Conservation (phyloP, 192 early-diverging fungal species). For the Backusella westeae region DNA sequence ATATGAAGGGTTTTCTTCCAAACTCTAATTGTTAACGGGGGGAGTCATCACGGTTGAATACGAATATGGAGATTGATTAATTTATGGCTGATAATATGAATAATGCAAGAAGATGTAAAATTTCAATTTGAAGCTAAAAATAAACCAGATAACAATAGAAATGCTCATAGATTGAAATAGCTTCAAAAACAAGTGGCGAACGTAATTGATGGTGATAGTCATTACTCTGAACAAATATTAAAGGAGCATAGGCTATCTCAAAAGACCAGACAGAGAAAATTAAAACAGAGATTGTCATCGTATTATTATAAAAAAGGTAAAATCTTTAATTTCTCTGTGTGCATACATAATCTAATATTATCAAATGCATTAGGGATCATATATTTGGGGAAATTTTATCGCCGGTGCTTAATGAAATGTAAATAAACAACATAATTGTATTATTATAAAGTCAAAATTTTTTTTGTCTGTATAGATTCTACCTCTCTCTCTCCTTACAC, state of each 20-base stretch:
- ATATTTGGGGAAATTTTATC: constrained; percentile 9
- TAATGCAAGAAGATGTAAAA: constrained; percentile 79
- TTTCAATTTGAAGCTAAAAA: constrained; percentile 71
- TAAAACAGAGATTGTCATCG: constrained; percentile 69
- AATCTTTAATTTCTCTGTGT: too few species aligned
- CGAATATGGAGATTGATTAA: constrained; percentile 50
- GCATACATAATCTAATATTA: too few species aligned
- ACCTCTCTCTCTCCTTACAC: not conserved
- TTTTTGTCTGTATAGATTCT: not conserved
- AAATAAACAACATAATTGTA: not conserved
- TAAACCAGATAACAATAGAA: constrained; percentile 61
- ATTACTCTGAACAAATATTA: constrained; percentile 70
- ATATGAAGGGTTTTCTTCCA: constrained; percentile 73
- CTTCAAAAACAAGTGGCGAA: constrained; percentile 72
- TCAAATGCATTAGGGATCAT: not conserved
- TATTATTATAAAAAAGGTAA: constrained; percentile 72
- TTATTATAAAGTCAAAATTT: not conserved
- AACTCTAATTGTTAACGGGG: constrained; percentile 55
- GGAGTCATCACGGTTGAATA: constrained; percentile 44
- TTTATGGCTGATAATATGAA: constrained; percentile 85
- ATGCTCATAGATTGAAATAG: not conserved
- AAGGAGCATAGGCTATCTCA: constrained; percentile 85
- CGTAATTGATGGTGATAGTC: constrained; percentile 59
- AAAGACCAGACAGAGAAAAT: constrained; percentile 69
- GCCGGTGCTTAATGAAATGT: constrained; percentile 4